Conservation (phyloP, 805 yeast species). For the Debaryomyces prosopidis region DNA sequence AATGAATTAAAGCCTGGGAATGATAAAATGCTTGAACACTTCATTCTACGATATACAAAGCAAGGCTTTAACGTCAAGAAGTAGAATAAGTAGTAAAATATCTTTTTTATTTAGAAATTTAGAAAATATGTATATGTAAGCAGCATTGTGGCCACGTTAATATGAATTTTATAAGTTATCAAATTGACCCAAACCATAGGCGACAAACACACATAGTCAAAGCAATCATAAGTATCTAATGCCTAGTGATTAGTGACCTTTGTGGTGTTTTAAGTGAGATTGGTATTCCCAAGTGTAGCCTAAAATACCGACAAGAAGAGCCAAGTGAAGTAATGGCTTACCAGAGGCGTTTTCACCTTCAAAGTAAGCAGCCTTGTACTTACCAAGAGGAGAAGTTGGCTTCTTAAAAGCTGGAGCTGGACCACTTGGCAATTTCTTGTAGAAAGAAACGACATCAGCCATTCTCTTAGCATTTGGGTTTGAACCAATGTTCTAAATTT, state of each 20-base stretch:
- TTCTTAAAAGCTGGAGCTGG: conserved; percentile 75
- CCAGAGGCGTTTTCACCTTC: conserved; percentile 84
- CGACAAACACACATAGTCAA: not conserved
- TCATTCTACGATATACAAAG: no score
- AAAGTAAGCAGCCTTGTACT: conserved; percentile 84
- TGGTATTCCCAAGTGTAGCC: conserved; percentile 94
- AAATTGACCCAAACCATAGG: not conserved
- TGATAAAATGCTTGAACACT: no score
- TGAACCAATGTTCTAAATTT: conserved; percentile 75
- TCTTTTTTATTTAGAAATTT: not conserved
- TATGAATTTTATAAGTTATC: not conserved
- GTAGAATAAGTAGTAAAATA: not conserved
- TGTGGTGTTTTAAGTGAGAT: conserved; percentile 67
- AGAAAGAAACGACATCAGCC: conserved; percentile 91
- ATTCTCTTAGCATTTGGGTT: conserved; percentile 97
- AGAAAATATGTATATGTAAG: not conserved
- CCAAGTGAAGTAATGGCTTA: conserved; percentile 78
- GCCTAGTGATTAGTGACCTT: conserved; percentile 14
- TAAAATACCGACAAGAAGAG: conserved; percentile 62
- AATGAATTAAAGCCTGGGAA: no score
- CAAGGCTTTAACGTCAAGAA: not conserved
- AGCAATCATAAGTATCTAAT: not conserved
- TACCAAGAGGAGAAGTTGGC: conserved; percentile 62
- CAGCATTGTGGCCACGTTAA: not conserved
- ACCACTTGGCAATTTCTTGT: conserved; percentile 95